These are phyloP conservation scores for Astraeus odoratus DNA, from an alignment of 768 basidiomycete species.

Conservation along the genomic window DNA sequence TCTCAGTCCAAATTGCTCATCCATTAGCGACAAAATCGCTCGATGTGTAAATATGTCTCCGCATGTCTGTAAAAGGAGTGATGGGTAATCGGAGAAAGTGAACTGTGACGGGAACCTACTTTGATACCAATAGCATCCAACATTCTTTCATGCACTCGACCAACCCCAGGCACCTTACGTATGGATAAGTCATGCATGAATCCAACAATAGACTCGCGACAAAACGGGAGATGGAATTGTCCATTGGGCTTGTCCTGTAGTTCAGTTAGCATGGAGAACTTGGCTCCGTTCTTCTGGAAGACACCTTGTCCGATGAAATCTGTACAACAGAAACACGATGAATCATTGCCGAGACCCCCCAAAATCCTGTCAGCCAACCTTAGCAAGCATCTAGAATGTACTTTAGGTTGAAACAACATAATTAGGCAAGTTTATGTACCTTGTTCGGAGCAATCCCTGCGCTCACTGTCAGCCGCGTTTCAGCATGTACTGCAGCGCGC, in stretches of 20 bases:
- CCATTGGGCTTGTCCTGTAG: conserved; percentile 89
- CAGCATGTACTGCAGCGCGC: conserved; percentile 61
- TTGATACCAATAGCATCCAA: conserved; percentile 84
- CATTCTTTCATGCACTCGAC: conserved; percentile 83
- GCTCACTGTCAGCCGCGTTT: conserved; percentile 85
- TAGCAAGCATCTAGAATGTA: conserved; percentile 72
- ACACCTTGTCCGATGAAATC: conserved; percentile 90
- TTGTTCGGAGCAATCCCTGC: conserved; percentile 96
- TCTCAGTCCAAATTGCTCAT: conserved; percentile 76
- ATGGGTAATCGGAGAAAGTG: not conserved
- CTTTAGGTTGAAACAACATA: conserved; percentile 13
- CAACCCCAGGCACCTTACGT: conserved; percentile 84
- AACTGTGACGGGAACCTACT: conserved; percentile 32
- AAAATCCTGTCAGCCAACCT: conserved; percentile 41
- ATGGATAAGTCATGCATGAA: conserved; percentile 84
- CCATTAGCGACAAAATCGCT: conserved; percentile 69
- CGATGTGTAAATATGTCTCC: conserved; percentile 82
- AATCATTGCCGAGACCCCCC: not conserved
- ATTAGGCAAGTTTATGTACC: too few relatives aligned
- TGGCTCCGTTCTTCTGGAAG: not conserved
- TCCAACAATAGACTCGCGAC: conserved; percentile 49
- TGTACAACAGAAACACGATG: conserved; percentile 21
- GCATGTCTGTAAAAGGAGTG: conserved; percentile 51
- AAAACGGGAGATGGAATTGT: conserved; percentile 72
- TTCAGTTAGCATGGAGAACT: not conserved